phyloP scores from a whole-genome alignment of 805 yeast species.

The Myxozyma mucilagina region DNA sequence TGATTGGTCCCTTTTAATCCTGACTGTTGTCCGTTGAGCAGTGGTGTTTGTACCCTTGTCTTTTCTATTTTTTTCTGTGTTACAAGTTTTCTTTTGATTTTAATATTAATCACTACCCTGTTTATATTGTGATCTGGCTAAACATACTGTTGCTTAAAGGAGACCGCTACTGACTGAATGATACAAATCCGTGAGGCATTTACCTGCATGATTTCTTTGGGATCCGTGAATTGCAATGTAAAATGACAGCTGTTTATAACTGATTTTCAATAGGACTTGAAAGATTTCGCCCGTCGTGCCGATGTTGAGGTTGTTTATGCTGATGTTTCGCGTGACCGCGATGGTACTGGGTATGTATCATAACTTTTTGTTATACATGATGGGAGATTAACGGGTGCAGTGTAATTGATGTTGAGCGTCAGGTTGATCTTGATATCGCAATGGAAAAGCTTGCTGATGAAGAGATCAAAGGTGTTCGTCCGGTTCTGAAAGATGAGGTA shows the following conservation, averaged over 20 bases:
- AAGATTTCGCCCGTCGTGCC: slow-evolving; percentile 64
- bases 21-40: not conserved
- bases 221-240: not conserved
- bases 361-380: not conserved
- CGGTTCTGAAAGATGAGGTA: slow-evolving; percentile 74
- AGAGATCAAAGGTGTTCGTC: slow-evolving; percentile 66
- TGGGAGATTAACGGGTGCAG: slow-evolving; percentile 16
- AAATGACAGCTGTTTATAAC: not conserved
- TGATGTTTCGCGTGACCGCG: slow-evolving; percentile 41
- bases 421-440: slow-evolving; percentile 72
- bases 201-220: not conserved
- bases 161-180: slow-evolving; percentile 1
- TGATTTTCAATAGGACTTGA: slow-evolving; percentile 57
- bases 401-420: slow-evolving; percentile 44
- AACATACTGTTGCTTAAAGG: not conserved
- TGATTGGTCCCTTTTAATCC: not conserved
- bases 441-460: slow-evolving; percentile 67
- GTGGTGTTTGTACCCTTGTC: not conserved
- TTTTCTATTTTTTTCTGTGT: not conserved
- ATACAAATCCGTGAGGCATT: not conserved
- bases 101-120: not conserved
- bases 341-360: slow-evolving; percentile 39
- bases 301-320: slow-evolving; percentile 44
- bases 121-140: not conserved
- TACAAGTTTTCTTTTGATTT: not conserved